These are phyloP conservation scores for Golubevia sp. DNA, from an alignment of 1,284 basidiomycete species.

Conservation along the genomic window DNA sequence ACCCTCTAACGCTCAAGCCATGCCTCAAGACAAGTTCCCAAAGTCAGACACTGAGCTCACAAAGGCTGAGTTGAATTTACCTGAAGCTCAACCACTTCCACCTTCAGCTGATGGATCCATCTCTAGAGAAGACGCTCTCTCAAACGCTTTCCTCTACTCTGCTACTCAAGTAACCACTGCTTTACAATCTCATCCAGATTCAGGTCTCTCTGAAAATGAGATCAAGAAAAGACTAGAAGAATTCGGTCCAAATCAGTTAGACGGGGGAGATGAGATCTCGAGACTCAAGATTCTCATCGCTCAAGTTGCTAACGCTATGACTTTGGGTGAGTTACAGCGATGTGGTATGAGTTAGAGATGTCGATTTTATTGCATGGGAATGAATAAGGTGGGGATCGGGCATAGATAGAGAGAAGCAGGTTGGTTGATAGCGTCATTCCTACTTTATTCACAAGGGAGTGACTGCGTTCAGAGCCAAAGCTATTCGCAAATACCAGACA, in stretches of 20 bases:
- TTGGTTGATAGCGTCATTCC: too few species aligned
- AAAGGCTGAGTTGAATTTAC: not conserved
- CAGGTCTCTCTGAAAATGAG: conserved; percentile 13
- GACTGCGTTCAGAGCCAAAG: too few species aligned
- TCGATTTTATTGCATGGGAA: too few species aligned
- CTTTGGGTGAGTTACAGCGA: conserved; percentile 36
- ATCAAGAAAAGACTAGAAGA: conserved; percentile 10
- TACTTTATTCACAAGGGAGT: too few species aligned
- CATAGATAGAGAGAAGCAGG: too few species aligned
- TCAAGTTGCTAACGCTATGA: conserved; percentile 61
- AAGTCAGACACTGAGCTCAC: too few species aligned
- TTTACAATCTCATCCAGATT: conserved; percentile 9
- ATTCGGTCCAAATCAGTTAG: conserved; percentile 52
- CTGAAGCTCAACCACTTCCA: not conserved
- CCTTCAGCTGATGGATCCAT: too few species aligned
- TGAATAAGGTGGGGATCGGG: too few species aligned
- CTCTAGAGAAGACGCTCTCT: conserved; percentile 12
- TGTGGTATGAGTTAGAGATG: too few species aligned
- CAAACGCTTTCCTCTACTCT: conserved; percentile 13
- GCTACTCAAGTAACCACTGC: conserved; percentile 10
- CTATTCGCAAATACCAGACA: too few species aligned
- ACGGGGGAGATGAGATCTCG: conserved; percentile 46
- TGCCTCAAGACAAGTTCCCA: too few species aligned
- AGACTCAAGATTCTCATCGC: conserved; percentile 39
- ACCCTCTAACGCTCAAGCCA: too few species aligned